Evolutionary conservation across 768 basidiomycete genomes (phyloP), one percentile per base, ranked within the genome.

Genomic region (Cystobasidium onofrii): DNA sequence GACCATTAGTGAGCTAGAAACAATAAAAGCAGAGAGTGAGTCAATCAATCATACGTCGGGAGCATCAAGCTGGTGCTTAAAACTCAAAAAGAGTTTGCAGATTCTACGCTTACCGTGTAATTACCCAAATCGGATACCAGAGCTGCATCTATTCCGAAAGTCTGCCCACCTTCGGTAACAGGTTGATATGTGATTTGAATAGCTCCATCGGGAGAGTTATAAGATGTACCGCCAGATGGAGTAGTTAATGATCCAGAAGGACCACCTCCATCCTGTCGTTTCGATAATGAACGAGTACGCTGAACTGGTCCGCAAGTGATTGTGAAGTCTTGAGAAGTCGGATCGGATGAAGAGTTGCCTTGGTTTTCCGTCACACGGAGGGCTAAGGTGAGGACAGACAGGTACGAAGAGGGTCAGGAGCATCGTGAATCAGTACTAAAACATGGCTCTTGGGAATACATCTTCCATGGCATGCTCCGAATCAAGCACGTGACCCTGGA

Each of bases 101-200:
- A n/a, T n/a, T n/a, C n/a, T n/a, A n/a, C n/a, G n/a, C n/a, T n/a
- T 29, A 71, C 69, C 1, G 69, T 71, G 25, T 31, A 71, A 36
- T 71, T 71, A 15, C 34, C 54, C 17, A 34, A 17, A 10, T 71
- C 69, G 3, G 36, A 36, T 3, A 43, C 20, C 20, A 71, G 39
- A 17, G 43, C 18, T 10, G 36, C 69, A 29, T 71, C 69, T 13
- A 71, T 71, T 2, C 50, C 69, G 54, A 71, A 71, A 31, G 69
- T 71, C 55, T 71, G 31, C 18, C 69, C 69, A 9, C 69, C 69
- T 36, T 55, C 50, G 27, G 69, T 71, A 36, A 71, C 69, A 20
- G 69, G 69, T 29, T 33, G 31, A 60, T 71, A 71, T 7, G 69
- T 44, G 52, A 71, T 36, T 7, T 31, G 31, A 34, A 71, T 31